Conservation (phyloP, 2,329 filamentous ascomycete species). For the Trichophyton mentagrophytes region DNA sequence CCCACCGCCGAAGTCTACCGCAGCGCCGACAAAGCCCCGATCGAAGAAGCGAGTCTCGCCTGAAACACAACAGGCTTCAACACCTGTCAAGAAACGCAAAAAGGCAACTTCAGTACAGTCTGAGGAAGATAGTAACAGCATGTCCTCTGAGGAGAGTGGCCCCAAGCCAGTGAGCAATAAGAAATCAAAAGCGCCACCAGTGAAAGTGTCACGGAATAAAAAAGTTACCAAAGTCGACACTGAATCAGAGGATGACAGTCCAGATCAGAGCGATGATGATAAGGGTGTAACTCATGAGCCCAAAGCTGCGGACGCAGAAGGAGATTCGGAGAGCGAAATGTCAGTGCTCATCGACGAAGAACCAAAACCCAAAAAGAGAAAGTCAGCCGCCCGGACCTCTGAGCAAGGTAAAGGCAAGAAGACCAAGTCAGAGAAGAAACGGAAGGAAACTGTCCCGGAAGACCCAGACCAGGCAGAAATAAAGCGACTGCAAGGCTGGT, state of each 20-base stretch:
- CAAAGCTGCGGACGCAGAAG: slow-evolving; percentile 3
- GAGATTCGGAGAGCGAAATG: slow-evolving; percentile 48
- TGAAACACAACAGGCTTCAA: slow-evolving; percentile 11
- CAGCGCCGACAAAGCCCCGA: slow-evolving; percentile 13
- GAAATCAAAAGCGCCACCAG: neutral
- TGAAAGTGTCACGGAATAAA: slow-evolving; percentile 2
- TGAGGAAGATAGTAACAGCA: slow-evolving; percentile 13
- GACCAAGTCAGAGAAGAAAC: slow-evolving; percentile 23
- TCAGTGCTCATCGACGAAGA: slow-evolving; percentile 68
- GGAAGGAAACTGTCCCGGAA: slow-evolving; percentile 34
- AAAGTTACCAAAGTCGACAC: slow-evolving; percentile 10
- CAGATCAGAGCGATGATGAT: neutral
- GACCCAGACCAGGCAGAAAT: slow-evolving; percentile 64
- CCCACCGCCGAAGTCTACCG: slow-evolving; percentile 11
- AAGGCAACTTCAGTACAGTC: slow-evolving; percentile 17
- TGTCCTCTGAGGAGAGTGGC: slow-evolving; percentile 11
- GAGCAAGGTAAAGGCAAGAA: slow-evolving; percentile 20
- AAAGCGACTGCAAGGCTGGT: slow-evolving; percentile 73
- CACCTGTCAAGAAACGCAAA: slow-evolving; percentile 26
- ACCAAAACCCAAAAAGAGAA: slow-evolving; percentile 43
- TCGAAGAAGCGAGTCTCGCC: slow-evolving; percentile 20
- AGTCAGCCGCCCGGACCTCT: slow-evolving; percentile 17
- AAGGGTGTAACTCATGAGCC: slow-evolving; percentile 10
- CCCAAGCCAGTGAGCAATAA: slow-evolving; percentile 1
- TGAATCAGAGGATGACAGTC: slow-evolving; percentile 10